Evolutionary conservation across 164 flowering plant genomes (phyloP).

Genomic region (Magnolia officinalis): DNA sequence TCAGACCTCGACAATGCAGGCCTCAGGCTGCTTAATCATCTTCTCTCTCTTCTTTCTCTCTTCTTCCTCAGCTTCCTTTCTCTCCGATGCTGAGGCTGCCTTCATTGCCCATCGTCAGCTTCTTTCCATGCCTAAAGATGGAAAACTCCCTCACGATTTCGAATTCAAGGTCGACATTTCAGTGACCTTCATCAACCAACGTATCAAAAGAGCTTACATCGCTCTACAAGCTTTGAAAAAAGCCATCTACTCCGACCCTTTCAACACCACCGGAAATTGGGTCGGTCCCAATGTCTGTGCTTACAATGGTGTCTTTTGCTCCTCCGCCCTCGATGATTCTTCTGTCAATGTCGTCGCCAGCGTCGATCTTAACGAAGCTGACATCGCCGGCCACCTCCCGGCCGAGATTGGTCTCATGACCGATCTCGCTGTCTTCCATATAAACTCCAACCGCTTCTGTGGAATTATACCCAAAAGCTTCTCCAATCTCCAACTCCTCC

Average conservation of each 20-base stretch:
- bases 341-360: constrained; percentile 24
- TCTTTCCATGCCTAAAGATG: constrained; percentile 7
- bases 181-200: constrained; percentile 16
- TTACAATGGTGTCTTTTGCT: constrained; percentile 30
- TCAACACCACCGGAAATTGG: constrained; percentile 29
- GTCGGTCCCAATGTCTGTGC: constrained; percentile 28
- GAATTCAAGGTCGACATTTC: constrained; percentile 14
- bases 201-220: constrained; percentile 27
- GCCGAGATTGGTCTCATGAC: constrained; percentile 23
- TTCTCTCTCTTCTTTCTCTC: constrained; percentile 6
- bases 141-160: constrained; percentile 10
- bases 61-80: constrained; percentile 1
- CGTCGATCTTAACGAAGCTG: constrained; percentile 23
- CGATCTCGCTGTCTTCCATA: constrained; percentile 25
- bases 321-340: constrained; percentile 16
- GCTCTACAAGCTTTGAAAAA: constrained; percentile 33
- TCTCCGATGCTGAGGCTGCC: constrained; percentile 15
- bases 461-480: constrained; percentile 32
- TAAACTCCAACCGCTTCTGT: constrained; percentile 37
- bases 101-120: constrained; percentile 21
- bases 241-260: constrained; percentile 31
- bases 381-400: constrained; percentile 28
- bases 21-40: constrained; percentile 19
- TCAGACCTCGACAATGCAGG: constrained; percentile 14
- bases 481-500: constrained; percentile 15